These are phyloP conservation scores for Sicyos edulis DNA, from an alignment of 306 rosid species.

Conservation along the genomic window DNA sequence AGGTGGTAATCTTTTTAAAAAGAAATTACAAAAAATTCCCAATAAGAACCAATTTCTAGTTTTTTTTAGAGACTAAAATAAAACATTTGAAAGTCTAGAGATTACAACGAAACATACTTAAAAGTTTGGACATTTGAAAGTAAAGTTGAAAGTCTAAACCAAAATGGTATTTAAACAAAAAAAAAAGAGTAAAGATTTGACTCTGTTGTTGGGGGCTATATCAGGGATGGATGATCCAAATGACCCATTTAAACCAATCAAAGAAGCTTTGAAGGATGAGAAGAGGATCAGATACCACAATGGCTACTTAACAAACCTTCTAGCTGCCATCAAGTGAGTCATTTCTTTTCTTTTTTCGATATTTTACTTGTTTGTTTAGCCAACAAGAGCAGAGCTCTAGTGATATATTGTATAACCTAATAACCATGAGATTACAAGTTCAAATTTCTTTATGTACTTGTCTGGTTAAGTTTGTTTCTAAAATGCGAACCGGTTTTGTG, in stretches of 20 bases:
- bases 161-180: neutral
- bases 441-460: neutral
- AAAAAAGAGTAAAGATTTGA: neutral
- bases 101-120: too few species aligned
- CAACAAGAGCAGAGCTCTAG: too few species aligned
- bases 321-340: constrained; percentile 52
- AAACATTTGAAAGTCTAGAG: too few species aligned
- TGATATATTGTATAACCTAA: too few species aligned
- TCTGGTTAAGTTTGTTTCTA: neutral
- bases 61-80: too few species aligned
- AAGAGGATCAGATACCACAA: constrained; percentile 65
- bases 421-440: too few species aligned
- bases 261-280: constrained; percentile 68
- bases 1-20: too few species aligned
- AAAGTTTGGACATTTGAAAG: too few species aligned
- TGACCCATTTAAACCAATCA: constrained; percentile 29
- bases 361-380: too few species aligned
- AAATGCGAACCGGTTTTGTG: constrained; percentile 14
- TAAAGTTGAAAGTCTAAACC: too few species aligned
- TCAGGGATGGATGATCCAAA: constrained; percentile 90
- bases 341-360: neutral
- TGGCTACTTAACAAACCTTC: constrained; percentile 56
- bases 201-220: neutral
- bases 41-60: too few species aligned
- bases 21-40: too few species aligned